These are phyloP conservation scores for Alternaria sp. DNA, from an alignment of 2,329 filamentous ascomycete species.

Conservation along the genomic window DNA sequence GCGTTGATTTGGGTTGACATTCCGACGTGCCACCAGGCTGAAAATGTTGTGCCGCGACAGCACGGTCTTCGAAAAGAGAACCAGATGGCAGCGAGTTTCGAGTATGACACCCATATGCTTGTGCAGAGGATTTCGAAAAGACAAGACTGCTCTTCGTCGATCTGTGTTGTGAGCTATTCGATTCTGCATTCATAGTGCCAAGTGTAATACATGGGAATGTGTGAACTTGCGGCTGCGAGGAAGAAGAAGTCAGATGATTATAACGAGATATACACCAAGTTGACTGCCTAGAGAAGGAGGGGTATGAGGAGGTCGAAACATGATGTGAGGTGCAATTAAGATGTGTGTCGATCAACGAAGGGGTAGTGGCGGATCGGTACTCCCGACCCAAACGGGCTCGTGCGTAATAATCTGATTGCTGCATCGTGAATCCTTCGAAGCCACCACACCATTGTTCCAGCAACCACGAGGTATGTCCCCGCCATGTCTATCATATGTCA, in stretches of 20 bases:
- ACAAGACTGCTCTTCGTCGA: background rate
- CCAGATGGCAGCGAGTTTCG: conserved; percentile 16
- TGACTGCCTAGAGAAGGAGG: background rate
- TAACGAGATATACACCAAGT: background rate
- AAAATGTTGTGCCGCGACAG: conserved; percentile 8
- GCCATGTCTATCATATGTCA: background rate
- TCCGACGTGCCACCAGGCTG: conserved; percentile 6
- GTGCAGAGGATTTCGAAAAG: background rate
- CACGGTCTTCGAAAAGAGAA: conserved; percentile 6
- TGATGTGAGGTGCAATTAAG: conserved; percentile 35
- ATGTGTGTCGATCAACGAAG: conserved; percentile 28
- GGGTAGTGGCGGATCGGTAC: conserved; percentile 22
- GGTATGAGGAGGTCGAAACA: conserved; percentile 7
- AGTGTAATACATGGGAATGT: conserved; percentile 1
- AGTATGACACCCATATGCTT: background rate
- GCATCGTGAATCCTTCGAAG: conserved; percentile 36
- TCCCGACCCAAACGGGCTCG: conserved; percentile 20
- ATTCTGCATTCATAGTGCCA: conserved; percentile 1
- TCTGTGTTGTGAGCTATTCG: conserved; percentile 1
- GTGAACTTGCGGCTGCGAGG: background rate
- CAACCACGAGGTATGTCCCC: conserved; percentile 18
- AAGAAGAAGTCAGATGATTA: background rate
- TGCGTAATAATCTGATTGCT: conserved; percentile 26
- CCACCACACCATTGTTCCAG: conserved; percentile 27
- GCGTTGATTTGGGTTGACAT: conserved; percentile 24